Conservation (phyloP, 352 stramenopile genomes). For the Blastocystis sp. region DNA sequence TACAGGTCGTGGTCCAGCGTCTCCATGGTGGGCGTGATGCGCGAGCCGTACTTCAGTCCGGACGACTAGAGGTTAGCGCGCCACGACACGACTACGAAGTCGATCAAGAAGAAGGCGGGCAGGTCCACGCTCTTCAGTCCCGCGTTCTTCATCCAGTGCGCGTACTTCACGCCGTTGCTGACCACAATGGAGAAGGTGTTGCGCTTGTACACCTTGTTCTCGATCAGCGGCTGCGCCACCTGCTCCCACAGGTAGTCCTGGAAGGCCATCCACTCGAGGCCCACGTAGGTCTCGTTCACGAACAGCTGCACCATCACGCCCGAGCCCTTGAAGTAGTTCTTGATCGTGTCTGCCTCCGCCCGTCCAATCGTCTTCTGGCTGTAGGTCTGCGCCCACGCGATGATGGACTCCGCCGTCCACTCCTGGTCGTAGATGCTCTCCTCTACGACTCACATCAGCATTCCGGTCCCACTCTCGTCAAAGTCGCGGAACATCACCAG, state of each 20-base stretch:
- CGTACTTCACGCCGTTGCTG: slow-evolving; percentile 53
- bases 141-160: slow-evolving; percentile 65
- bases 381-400: slow-evolving; percentile 43
- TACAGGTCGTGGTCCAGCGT: slow-evolving; percentile 57
- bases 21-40: slow-evolving; percentile 25
- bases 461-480: slow-evolving; percentile 33
- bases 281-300: slow-evolving; percentile 56
- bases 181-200: slow-evolving; percentile 63
- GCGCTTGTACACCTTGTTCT: slow-evolving; percentile 68
- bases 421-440: slow-evolving; percentile 44
- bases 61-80: not conserved
- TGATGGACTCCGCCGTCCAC: slow-evolving; percentile 64
- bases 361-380: slow-evolving; percentile 62
- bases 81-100: slow-evolving; percentile 9
- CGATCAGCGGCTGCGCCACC: slow-evolving; percentile 24
- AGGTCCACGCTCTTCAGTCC: slow-evolving; percentile 20
- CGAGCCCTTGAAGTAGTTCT: slow-evolving; percentile 63
- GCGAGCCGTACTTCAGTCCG: slow-evolving; percentile 54
- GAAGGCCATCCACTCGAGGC: slow-evolving; percentile 33
- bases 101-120: slow-evolving; percentile 55
- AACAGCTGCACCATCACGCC: slow-evolving; percentile 68
- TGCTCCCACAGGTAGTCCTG: slow-evolving; percentile 61
- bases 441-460: not conserved
- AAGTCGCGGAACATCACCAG: slow-evolving; percentile 69
- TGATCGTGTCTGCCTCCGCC: slow-evolving; percentile 51